phyloP scores from a whole-genome alignment of 495 filamentous ascomycete species.

The Talaromyces trachyspermus region DNA sequence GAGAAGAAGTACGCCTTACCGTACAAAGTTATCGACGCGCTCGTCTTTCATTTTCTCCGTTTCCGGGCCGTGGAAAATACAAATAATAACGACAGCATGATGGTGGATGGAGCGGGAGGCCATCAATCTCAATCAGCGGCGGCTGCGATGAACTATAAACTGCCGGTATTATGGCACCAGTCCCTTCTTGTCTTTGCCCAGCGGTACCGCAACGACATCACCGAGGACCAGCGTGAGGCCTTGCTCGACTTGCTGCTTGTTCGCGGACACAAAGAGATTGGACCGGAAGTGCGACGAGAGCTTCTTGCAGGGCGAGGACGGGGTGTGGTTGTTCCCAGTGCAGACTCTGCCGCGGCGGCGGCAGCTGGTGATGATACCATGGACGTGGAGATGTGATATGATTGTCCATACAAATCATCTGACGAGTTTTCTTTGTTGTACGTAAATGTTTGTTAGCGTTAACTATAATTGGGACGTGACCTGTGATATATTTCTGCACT shows the following conservation, averaged over 20 bases:
- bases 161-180: conserved; percentile 90
- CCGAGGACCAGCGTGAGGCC: conserved; percentile 88
- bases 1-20: conserved; percentile 97
- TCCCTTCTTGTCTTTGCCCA: conserved; percentile 84
- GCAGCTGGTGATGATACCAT: conserved; percentile 87
- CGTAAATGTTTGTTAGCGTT: neutral
- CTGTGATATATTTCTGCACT: too few relatives aligned
- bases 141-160: conserved; percentile 45
- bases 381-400: conserved; percentile 42
- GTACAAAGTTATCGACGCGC: conserved; percentile 85
- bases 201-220: conserved; percentile 87
- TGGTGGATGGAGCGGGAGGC: conserved; percentile 22
- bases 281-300: conserved; percentile 86
- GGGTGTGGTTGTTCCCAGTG: conserved; percentile 63
- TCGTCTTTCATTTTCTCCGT: conserved; percentile 93
- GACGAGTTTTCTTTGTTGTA: conserved; percentile 2
- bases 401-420: too few relatives aligned
- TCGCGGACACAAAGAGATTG: conserved; percentile 81
- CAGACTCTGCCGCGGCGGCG: conserved; percentile 44
- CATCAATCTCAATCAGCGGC: conserved; percentile 20
- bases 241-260: conserved; percentile 81
- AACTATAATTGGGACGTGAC: too few relatives aligned
- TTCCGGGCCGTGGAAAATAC: conserved; percentile 56
- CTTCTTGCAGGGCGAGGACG: conserved; percentile 81
- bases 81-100: conserved; percentile 42